These are phyloP conservation scores for Vachellia collinsii DNA, from an alignment of 306 rosid genomes.

Conservation along the genomic window DNA sequence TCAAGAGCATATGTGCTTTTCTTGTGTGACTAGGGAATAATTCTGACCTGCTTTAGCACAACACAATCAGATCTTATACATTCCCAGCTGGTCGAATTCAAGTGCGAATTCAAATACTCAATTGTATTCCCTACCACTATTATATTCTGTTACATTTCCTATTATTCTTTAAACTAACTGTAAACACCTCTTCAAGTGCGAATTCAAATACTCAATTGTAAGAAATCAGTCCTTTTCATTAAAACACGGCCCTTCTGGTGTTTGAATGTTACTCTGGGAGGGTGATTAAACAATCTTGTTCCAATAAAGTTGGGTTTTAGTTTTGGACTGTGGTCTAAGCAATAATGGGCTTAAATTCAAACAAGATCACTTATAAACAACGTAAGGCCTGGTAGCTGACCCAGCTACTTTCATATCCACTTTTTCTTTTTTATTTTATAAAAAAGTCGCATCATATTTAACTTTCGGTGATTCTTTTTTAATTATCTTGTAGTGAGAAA, in stretches of 20 bases:
- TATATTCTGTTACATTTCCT: too few species aligned
- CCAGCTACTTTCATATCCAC: neutral
- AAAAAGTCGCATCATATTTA: neutral
- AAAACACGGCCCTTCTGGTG: neutral
- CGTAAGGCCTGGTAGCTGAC: neutral
- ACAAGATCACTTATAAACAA: neutral
- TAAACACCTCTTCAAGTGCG: too few species aligned
- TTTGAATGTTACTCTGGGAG: neutral
- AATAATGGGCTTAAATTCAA: neutral
- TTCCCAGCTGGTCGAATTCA: constrained; percentile 33
- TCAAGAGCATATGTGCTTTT: constrained; percentile 60
- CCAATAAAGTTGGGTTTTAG: neutral
- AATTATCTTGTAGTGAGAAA: neutral
- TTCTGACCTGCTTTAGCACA: constrained; percentile 26
- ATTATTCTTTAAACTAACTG: too few species aligned
- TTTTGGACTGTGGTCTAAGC: neutral
- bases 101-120: too few species aligned
- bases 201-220: too few species aligned
- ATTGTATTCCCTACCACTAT: too few species aligned
- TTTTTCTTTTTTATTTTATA: neutral
- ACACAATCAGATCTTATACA: constrained; percentile 25
- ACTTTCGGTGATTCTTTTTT: neutral
- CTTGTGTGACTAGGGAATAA: constrained; percentile 44
- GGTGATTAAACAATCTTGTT: neutral
- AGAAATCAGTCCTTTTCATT: too few species aligned